Evolutionary conservation across 192 early-diverging fungal species (phyloP), one percentile per base, ranked within the genome.

Genomic region (Coemansia sp.): DNA sequence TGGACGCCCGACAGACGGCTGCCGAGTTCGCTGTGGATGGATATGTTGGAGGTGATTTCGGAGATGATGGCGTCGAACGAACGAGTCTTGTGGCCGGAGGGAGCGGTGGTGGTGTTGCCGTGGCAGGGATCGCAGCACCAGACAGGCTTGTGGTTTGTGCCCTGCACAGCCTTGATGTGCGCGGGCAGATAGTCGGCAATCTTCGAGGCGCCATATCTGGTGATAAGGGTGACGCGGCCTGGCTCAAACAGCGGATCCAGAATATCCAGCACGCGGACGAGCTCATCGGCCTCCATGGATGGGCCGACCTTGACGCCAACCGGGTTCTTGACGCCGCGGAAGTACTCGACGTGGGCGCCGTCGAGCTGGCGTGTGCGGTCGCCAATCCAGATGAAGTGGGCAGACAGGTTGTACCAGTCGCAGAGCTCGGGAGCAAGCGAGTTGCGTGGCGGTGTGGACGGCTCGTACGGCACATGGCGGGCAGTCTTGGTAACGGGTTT

Each of bases 51-150:
- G 7, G 89, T 90, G 64, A 99, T 84, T 76, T 99, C 97, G 62
- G 67, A 69, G 57, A 93, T 91, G 65, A 99, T 99, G 57, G 93
- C 88, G 40, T 94, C 88, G 73, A 96, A 94, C 41, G 92, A 86
- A 42, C 97, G 84, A 3, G 97, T 99, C 83, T 98, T 98, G 69
- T 95, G 84, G 6, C 94, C 94, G 6, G 90, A 83, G 0, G 83
- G 81, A 0, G 92, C 89, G 13, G 88, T 88, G 64, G 93, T 91
- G 15, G 96, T 98, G 83, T 99, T 99, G 69, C 97, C 97, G 76
- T 99, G 97, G 95, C 97, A 97, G 12, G 97, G 97, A 75, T 99
- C 97, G 80, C 91, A 93, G 41, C 87, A 93, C 97, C 97, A 99
- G 9, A 98, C 95, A 1, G 95, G 94, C 71, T 87, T 84, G 82